phyloP scores from a whole-genome alignment of 805 yeast genomes.

The Starmera quercuum region DNA sequence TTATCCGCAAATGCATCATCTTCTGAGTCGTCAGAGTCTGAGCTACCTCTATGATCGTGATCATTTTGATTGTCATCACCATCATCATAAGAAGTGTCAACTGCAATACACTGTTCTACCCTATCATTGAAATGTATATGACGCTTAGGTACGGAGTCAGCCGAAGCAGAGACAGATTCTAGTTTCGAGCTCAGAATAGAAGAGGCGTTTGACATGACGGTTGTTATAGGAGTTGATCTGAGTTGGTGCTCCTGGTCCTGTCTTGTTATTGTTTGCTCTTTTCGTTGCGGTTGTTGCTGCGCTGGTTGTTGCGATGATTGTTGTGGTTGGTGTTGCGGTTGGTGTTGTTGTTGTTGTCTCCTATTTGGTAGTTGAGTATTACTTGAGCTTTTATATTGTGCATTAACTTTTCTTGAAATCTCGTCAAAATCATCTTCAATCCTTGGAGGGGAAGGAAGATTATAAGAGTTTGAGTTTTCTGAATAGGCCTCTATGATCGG shows the following conservation, averaged over 20 bases:
- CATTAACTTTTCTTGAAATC: constrained; percentile 18
- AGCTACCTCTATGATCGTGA: constrained; percentile 24
- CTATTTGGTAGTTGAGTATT: neutral
- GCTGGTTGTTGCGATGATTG: neutral
- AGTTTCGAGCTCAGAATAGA: too few relatives aligned
- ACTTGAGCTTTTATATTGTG: constrained; percentile 12
- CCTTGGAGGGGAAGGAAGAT: constrained; percentile 18
- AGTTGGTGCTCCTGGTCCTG: neutral
- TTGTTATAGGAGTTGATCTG: too few relatives aligned
- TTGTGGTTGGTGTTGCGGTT: neutral
- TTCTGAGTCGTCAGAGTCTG: constrained; percentile 22
- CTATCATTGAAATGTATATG: constrained; percentile 91
- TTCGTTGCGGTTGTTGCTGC: neutral
- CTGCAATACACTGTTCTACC: constrained; percentile 89
- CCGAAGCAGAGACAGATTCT: too few relatives aligned
- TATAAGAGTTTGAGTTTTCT: neutral
- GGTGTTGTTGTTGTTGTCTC: neutral
- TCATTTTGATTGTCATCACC: constrained; percentile 13
- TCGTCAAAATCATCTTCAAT: constrained; percentile 19
- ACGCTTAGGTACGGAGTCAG: too few relatives aligned
- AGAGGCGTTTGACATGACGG: too few relatives aligned
- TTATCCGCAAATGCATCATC: constrained; percentile 22
- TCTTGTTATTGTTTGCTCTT: neutral
- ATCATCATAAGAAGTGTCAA: constrained; percentile 27
- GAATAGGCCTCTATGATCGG: constrained; percentile 2